A percentile compares a stretch with the other conserved stretches of the same genome.
Conservation (phyloP, 1,284 basidiomycete species). For the Ustilago vetiveriae region DNA sequence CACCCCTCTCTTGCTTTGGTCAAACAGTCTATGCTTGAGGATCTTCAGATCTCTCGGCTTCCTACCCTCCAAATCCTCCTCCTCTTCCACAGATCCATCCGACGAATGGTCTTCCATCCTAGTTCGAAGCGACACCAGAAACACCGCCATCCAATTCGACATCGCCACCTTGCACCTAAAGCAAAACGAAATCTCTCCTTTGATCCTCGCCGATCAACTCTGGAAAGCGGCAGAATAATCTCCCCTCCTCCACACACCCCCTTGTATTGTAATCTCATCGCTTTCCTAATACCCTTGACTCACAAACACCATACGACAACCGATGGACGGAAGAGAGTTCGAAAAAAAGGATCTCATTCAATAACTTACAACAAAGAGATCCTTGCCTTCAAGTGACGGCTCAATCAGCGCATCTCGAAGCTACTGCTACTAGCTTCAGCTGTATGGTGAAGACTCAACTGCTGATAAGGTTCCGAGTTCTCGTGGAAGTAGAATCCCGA, state of each 20-base stretch:
- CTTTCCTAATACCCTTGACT: too few species aligned
- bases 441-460: constrained; percentile 69
- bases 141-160: constrained; percentile 54
- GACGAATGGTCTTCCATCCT: constrained; percentile 46
- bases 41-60: constrained; percentile 56
- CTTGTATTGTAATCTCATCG: not conserved
- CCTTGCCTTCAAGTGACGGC: too few species aligned
- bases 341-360: too few species aligned
- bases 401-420: constrained; percentile 70
- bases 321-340: too few species aligned
- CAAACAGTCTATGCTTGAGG: constrained; percentile 39
- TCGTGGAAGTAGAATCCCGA: constrained; percentile 93
- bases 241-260: not conserved
- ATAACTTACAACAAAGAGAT: too few species aligned
- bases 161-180: constrained; percentile 31
- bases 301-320: too few species aligned
- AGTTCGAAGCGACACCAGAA: constrained; percentile 49
- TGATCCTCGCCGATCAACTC: constrained; percentile 48
- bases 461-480: constrained; percentile 80
- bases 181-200: constrained; percentile 27
- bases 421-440: constrained; percentile 62
- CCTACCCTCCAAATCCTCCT: constrained; percentile 30
- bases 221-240: constrained; percentile 53
- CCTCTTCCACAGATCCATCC: not conserved
- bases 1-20: too few species aligned